Evolutionary conservation across 495 filamentous ascomycete genomes (phyloP).

Genomic region (Lophiotrema nucula): DNA sequence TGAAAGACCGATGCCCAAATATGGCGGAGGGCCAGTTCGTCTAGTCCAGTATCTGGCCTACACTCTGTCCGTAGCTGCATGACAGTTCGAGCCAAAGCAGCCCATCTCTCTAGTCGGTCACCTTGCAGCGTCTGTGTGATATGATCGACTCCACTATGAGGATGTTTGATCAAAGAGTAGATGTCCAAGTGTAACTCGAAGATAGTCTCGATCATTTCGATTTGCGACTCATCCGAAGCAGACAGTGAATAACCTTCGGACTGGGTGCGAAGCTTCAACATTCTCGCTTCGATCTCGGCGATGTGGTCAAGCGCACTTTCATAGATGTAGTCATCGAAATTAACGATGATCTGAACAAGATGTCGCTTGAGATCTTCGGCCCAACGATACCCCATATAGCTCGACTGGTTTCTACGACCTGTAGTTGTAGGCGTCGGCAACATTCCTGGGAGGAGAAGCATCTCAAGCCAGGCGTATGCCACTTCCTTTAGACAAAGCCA

Average conservation of each 20-base stretch:
- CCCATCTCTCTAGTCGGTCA: conserved; percentile 74
- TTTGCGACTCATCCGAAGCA: conserved; percentile 26
- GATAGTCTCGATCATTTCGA: conserved; percentile 68
- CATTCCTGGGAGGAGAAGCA: conserved; percentile 30
- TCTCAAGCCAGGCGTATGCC: conserved; percentile 36
- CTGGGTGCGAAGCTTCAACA: conserved; percentile 34
- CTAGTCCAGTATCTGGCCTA: conserved; percentile 29
- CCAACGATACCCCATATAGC: conserved; percentile 69
- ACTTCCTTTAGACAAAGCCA: conserved; percentile 40
- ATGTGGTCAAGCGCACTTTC: conserved; percentile 51
- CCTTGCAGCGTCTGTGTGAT: conserved; percentile 59
- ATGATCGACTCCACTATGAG: conserved; percentile 65
- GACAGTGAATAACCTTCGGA: conserved; percentile 6
- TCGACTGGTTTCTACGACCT: conserved; percentile 35
- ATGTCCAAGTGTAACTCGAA: conserved; percentile 90
- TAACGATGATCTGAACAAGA: conserved; percentile 65
- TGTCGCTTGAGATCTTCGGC: conserved; percentile 67
- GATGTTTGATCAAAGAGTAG: conserved; percentile 72
- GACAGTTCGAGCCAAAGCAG: conserved; percentile 63
- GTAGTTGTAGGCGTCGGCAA: neutral
- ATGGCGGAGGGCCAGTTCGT: conserved; percentile 59
- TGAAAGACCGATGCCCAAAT: conserved; percentile 83
- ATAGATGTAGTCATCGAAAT: conserved; percentile 68
- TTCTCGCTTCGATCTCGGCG: conserved; percentile 38
- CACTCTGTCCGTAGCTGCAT: conserved; percentile 45